Conservation (phyloP, 208 protist genomes). For the Perkinsela sp. region DNA sequence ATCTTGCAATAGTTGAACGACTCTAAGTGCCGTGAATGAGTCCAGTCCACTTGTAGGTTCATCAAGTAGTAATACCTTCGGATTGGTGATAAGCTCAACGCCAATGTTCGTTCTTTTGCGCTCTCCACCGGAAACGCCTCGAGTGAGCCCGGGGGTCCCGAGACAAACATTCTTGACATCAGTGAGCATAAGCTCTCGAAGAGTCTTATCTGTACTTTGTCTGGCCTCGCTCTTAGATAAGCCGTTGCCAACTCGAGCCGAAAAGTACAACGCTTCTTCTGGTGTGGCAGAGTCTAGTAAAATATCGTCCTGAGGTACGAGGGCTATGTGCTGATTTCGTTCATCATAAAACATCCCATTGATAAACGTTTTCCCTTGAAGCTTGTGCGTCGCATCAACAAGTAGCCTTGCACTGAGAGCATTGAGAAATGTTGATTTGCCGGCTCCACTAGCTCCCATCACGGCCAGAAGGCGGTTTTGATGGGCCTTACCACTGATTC, state of each 20-base stretch:
- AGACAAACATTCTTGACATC: constrained; percentile 30
- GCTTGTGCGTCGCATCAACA: constrained; percentile 8
- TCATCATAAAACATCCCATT: constrained; percentile 21
- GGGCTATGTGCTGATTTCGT: constrained; percentile 20
- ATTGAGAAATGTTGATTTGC: constrained; percentile 60
- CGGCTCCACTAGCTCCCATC: constrained; percentile 39
- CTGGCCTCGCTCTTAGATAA: constrained; percentile 10
- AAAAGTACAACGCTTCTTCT: constrained; percentile 29
- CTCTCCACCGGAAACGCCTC: constrained; percentile 52
- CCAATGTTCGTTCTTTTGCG: constrained; percentile 56
- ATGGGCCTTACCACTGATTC: constrained; percentile 29
- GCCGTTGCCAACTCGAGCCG: constrained; percentile 26
- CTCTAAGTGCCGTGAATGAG: constrained; percentile 32
- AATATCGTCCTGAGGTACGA: constrained; percentile 50
- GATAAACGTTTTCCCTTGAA: constrained; percentile 20
- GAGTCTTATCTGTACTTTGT: constrained; percentile 18
- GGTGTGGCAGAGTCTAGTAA: constrained; percentile 24
- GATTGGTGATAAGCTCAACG: constrained; percentile 53
- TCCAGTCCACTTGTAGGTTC: constrained; percentile 67
- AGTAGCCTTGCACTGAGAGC: constrained; percentile 29
- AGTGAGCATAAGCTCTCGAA: constrained; percentile 23
- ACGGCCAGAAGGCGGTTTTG: constrained; percentile 34
- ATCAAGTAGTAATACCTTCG: constrained; percentile 47
- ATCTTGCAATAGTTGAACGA: constrained; percentile 32
- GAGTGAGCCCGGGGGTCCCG: constrained; percentile 21